A percentile compares a stretch with the other conserved stretches of the same genome.
These are phyloP conservation scores for Senecio squalidus DNA, from an alignment of 140 eudicot genomes.

Conservation along the genomic window DNA sequence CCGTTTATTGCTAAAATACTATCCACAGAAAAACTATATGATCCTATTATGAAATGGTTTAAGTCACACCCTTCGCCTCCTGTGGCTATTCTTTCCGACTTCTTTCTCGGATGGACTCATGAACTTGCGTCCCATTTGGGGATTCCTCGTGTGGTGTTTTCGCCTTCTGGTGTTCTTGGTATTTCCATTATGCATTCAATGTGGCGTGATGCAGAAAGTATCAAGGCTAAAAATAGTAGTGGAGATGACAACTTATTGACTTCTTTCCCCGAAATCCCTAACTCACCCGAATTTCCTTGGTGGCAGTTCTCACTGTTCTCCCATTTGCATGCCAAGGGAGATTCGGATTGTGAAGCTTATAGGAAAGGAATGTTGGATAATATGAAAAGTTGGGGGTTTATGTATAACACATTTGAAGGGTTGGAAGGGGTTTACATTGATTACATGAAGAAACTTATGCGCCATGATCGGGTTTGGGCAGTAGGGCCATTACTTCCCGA, in stretches of 20 bases:
- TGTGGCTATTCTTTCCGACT: constrained; percentile 54
- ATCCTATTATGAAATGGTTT: constrained; percentile 50
- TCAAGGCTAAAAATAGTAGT: not conserved
- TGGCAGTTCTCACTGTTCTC: constrained; percentile 42
- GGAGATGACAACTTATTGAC: constrained; percentile 17
- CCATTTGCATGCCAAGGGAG: constrained; percentile 28
- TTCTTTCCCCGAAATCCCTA: constrained; percentile 30
- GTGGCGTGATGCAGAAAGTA: constrained; percentile 30
- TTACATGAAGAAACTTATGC: constrained; percentile 19
- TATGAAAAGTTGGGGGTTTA: constrained; percentile 38
- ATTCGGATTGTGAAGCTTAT: constrained; percentile 27
- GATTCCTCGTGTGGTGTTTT: constrained; percentile 41
- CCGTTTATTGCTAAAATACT: constrained; percentile 26
- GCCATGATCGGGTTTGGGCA: constrained; percentile 53
- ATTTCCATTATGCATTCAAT: constrained; percentile 30
- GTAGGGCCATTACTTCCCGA: too few relatives aligned
- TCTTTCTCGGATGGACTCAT: constrained; percentile 63
- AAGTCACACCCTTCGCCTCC: constrained; percentile 62
- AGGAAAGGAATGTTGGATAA: constrained; percentile 30
- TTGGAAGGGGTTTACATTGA: too few relatives aligned
- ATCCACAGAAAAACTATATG: constrained; percentile 29
- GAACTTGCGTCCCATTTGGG: constrained; percentile 37
- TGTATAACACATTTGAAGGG: constrained; percentile 40
- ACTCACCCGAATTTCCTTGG: constrained; percentile 43
- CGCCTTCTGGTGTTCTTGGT: constrained; percentile 55